Evolutionary conservation across 345 rosid species (phyloP), one percentile per base, ranked within the genome.

Genomic region (Corchorus capsularis): DNA sequence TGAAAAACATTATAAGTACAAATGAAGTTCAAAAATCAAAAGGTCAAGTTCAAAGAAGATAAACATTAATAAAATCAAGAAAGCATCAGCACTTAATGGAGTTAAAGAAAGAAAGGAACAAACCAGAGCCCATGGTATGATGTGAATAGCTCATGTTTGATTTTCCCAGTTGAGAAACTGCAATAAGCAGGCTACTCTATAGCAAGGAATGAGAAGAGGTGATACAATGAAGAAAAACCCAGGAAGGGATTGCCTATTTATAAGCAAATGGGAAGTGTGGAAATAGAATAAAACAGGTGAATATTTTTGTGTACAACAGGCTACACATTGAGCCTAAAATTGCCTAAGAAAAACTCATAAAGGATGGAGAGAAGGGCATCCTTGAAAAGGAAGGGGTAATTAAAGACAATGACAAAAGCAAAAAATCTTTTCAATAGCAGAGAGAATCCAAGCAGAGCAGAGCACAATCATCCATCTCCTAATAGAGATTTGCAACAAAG

Each of bases 91-190:
- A 62, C 73, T 8, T 8, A 46, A 57, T 60, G 13, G 45, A 11
- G 27, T 16, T 16, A 37, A 3, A 57, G 50, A 59, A 45, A 37
- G 66, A 76, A 64, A 32, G 74, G 74, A 75, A 84, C 94, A 85
- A 81, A 93, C 98, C 98, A 78, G 96, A 90, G 73, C 88, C 87
- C 83, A 82, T 78, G 47, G 86, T 71, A 52, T 85, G 89, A 65
- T 76, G 89, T 65, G 89, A 89, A 34, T 87, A 89, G 83, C 96
- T 93, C 97, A 93, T 93, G 61, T 75, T 82, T 76, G 66, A 32
- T 66, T 77, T 79, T 74, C 37, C 45, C 17, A 45, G 17, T n/a
- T n/a, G 53, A 74, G 6, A 57, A 73, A 61, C 56, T 69, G 68
- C 66, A 66, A 65, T 6, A 45, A 49, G 74, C 43, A 72, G 45